These are phyloP conservation scores for Escovopsis weberi DNA, from an alignment of 2,329 filamentous ascomycete species.

Conservation along the genomic window DNA sequence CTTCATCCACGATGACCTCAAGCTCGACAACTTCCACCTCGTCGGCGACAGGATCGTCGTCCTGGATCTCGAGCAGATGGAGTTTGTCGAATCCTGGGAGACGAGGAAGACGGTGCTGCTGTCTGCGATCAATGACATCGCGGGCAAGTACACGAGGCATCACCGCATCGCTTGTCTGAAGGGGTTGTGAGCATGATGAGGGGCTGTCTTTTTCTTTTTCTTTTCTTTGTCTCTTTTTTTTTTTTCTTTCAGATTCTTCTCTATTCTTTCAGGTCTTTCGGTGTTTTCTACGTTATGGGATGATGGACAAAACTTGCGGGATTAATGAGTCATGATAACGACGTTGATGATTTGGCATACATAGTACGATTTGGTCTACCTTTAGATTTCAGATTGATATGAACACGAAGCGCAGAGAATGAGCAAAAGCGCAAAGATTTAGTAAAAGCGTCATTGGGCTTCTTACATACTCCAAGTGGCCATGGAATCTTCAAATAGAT, in stretches of 20 bases:
- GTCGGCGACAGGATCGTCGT: constrained; percentile 9
- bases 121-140: neutral
- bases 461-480: too few species aligned
- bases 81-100: neutral
- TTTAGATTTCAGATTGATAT: too few species aligned
- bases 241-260: neutral
- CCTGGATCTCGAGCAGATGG: constrained; percentile 10
- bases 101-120: neutral
- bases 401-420: too few species aligned
- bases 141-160: neutral
- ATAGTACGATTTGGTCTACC: too few species aligned
- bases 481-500: too few species aligned
- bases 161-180: neutral
- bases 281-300: too few species aligned
- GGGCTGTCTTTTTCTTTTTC: neutral
- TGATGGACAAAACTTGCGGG: too few species aligned
- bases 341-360: too few species aligned
- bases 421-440: too few species aligned
- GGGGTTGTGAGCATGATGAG: neutral
- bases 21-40: constrained; percentile 11
- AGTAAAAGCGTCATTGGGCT: too few species aligned
- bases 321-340: too few species aligned
- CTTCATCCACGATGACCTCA: constrained; percentile 10
- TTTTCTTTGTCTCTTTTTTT: neutral
- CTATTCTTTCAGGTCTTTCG: too few species aligned